Evolutionary conservation across 495 filamentous ascomycete species (phyloP), one percentile per base, ranked within the genome.

Genomic region (Hypoxylon subgilvum): DNA sequence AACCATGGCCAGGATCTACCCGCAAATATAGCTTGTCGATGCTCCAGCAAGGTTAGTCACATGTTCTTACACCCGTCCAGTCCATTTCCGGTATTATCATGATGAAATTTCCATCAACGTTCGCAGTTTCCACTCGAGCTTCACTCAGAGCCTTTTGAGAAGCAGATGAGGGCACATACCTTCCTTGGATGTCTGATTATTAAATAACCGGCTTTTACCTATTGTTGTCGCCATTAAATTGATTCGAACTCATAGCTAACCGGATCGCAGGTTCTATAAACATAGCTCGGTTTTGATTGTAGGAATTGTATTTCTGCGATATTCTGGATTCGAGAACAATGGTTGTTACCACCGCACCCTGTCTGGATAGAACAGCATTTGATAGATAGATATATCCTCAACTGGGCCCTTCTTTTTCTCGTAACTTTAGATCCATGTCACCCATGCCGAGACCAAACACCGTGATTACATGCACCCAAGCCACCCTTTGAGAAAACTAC

Each of bases 91-190:
- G 48, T 45, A 46, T 52, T 73, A 76, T 57, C 61, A 75, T 79
- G 77, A 84, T 85, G 82, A 84, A 78, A 78, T 57, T 77, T 72
- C 72, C 74, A 72, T 75, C 74, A 70, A 79, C 76, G 82, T 84
- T 86, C 83, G 83, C 83, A 85, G 82, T 85, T 85, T 86, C 79
- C 82, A 84, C 83, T 82, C 72, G 78, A 86, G 81, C 72, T 69
- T 81, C 77, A 72, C 65, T 54, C 63, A 73, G 79, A 84, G 80
- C 82, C 79, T 80, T 75, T 74, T 62, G 74, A 72, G 70, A 73
- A 74, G 70, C 73, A 79, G 76, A 84, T 84, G 82, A 80, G 77
- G 65, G 69, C 53, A 68, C 59, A 35, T 69, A 71, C 66, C 82
- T 85, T 84, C 81, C 80, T 85, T 85, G 82, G 83, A 85, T 85